Percentiles rank a stretch among this genome's conserved stretches.
Conservation (phyloP, 116 monocot genomes). For the Iris pallida region DNA sequence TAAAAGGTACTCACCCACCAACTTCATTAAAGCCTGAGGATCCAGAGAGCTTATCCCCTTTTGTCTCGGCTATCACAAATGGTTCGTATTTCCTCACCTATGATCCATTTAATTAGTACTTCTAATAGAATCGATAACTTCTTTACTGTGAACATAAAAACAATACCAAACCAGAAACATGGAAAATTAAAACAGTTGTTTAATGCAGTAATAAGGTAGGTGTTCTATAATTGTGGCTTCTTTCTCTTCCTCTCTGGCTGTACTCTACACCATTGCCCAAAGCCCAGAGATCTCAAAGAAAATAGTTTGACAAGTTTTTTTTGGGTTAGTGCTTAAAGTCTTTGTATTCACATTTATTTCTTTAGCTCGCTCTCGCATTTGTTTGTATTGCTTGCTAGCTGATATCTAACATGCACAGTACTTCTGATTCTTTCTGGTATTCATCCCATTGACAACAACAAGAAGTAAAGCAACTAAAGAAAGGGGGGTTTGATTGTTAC, state of each 20-base stretch:
- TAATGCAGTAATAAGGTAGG: too few relatives aligned
- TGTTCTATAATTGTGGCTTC: background rate
- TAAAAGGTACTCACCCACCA: slow-evolving; percentile 43
- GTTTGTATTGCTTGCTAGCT: background rate
- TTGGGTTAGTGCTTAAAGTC: too few relatives aligned
- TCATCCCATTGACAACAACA: background rate
- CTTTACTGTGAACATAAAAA: too few relatives aligned
- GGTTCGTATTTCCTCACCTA: slow-evolving; percentile 74
- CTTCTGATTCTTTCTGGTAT: too few relatives aligned
- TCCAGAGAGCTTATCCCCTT: slow-evolving; percentile 71
- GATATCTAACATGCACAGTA: background rate
- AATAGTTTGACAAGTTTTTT: background rate
- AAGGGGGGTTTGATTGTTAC: background rate
- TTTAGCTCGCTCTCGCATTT: background rate
- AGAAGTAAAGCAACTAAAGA: background rate
- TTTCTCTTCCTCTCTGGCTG: background rate
- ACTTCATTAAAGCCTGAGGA: slow-evolving; percentile 82
- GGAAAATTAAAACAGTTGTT: too few relatives aligned
- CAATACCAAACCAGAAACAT: too few relatives aligned
- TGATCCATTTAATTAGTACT: background rate
- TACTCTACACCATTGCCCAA: slow-evolving; percentile 5
- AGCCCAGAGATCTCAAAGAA: background rate
- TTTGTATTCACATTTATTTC: background rate
- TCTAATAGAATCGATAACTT: too few relatives aligned
- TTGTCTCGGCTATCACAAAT: slow-evolving; percentile 69